phyloP scores from a whole-genome alignment of 345 rosid species.

The Abelmoschus esculentus region DNA sequence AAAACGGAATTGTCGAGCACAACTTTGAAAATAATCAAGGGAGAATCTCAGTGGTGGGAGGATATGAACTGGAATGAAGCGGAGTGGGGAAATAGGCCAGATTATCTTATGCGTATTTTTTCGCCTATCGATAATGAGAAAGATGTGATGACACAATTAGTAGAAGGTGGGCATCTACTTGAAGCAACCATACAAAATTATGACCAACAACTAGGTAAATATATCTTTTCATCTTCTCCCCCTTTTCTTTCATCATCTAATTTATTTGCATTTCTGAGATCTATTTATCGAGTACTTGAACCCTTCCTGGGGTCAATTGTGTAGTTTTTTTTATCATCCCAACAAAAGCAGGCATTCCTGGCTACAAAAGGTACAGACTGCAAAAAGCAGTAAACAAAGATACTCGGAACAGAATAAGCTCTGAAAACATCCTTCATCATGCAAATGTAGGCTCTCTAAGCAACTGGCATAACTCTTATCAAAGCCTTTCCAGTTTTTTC shows the following conservation, averaged over 20 bases:
- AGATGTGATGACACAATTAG: constrained; percentile 8
- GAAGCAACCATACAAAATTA: neutral
- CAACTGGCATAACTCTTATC: neutral
- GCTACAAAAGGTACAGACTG: neutral
- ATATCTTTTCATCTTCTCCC: neutral
- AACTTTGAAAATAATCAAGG: too few species aligned
- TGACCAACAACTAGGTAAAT: neutral
- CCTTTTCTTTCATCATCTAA: neutral
- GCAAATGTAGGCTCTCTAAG: neutral
- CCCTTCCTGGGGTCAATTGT: neutral
- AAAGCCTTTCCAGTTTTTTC: neutral
- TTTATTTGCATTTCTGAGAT: neutral
- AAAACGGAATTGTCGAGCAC: too few species aligned
- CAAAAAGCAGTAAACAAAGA: neutral
- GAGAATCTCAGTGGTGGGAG: too few species aligned
- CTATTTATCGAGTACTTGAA: neutral
- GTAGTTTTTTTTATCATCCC: neutral
- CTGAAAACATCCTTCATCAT: neutral
- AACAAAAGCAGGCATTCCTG: neutral
- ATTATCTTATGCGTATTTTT: too few species aligned
- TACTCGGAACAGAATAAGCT: neutral
- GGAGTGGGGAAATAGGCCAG: too few species aligned
- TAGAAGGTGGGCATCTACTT: neutral
- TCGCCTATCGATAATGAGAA: too few species aligned
- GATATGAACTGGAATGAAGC: too few species aligned